Evolutionary conservation across 2,329 filamentous ascomycete genomes (phyloP), one percentile per base, ranked within the genome.

Genomic region (Beauveria pseudobassiana): DNA sequence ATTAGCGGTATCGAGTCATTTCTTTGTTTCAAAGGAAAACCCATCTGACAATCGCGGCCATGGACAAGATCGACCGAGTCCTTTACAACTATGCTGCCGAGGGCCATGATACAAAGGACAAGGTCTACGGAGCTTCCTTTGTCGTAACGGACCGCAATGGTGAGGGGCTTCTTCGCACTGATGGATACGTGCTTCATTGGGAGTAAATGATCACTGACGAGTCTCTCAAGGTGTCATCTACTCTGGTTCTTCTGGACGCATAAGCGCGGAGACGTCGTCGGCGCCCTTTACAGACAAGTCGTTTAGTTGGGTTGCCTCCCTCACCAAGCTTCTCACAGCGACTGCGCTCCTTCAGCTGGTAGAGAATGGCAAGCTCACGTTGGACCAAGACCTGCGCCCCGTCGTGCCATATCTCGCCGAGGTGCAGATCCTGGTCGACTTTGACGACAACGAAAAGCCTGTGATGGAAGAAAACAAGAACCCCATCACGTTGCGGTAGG

Each of bases 241-340:
- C 60, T 65, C 67, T 48, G 69, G 68, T 30, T 63, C 68, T 1
- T 65, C 71, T 1, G 74, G 73, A 6, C 69, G 71, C 8, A 69
- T 65, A 38, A 57, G 70, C 20, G 40, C 68, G 6, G 34, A 49
- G 1, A 61, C 65, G 30, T 68, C 73, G 0, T 55, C 66, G 0
- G 20, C 40, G 3, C 42, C 64, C 2, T 76, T 73, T 64, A 64
- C 61, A 0, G 49, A 64, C 3, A 59, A 65, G 26, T 69, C 73
- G 0, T 70, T 75, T 54, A 67, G 67, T 18, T 73, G 66, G 66
- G 65, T 70, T 4, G 72, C 72, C 14, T 75, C 73, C 40, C 61
- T 74, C 65, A 74, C 73, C 51, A 76, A 76, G 64, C 64, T 75
- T n/a, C 53, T 73, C 42, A 74, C 72, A 2, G 64, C 67, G 6